Base-by-base conservation (phyloP, 1,284 basidiomycete species). In the Somion occarium region DNA sequence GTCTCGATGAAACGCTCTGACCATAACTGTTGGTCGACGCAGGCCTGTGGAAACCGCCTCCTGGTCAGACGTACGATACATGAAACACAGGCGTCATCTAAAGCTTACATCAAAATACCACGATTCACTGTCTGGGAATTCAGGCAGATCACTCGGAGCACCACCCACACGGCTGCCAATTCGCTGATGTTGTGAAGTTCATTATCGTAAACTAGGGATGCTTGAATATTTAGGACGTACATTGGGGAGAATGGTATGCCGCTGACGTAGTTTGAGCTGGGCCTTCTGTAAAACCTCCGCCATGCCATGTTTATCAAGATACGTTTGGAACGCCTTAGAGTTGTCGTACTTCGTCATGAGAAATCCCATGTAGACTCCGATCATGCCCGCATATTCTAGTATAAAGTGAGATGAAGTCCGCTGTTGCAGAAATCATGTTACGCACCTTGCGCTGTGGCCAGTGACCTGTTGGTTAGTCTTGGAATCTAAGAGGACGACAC, bases 261-360 rank as follows among this genome's bases (percentile, higher is more conserved):
- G 15, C 15, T 19, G 5, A 39, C 50, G 52, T 20, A 57, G 37
- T 38, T 58, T 52, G 3, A 70, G 58, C 25, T 51, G 56, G 22
- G 37, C 42, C 41, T 54, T 41, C 38, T 53, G 50, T 22, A 64
- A 50, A 12, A 48, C 44, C 5, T 50, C 37, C 7, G 49, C 41
- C 15, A 59, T 50, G 26, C 60, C 56, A 18, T 52, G 56, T 23
- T 54, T 44, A 42, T 52, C 57, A 50, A 65, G 59, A 52, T 63
- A 68, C 48, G 51, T 52, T 45, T 49, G 52, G 46, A 69, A 69
- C 5, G 59, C 55, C 23, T 46, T 50, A 18, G 59, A 70, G 34
- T 48, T 60, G 45, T 69, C 69, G 49, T 64, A 56, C 25, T 60
- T 54, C 2, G 58, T 50, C 11, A 61, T 56, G 1, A 56, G 38